phyloP scores from a whole-genome alignment of 768 basidiomycete genomes.

The Suillus placidus region DNA sequence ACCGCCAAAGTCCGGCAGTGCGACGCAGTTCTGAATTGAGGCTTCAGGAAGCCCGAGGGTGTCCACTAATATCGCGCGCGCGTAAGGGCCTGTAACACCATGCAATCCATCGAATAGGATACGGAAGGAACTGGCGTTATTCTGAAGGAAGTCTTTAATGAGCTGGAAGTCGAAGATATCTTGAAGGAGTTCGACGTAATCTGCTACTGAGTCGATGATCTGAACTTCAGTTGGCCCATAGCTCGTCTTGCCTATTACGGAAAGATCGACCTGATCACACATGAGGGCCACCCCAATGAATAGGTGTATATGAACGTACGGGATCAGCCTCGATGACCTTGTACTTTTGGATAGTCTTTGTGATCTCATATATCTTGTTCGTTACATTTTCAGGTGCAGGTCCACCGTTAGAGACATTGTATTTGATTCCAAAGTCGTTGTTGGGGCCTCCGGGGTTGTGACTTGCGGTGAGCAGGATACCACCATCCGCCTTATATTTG shows the following conservation, averaged over 20 bases:
- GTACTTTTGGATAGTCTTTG: slow-evolving; percentile 85
- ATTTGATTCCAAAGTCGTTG: slow-evolving; percentile 99
- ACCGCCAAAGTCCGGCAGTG: slow-evolving; percentile 95
- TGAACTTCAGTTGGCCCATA: slow-evolving; percentile 85
- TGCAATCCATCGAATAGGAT: slow-evolving; percentile 96
- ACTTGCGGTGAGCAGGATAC: slow-evolving; percentile 94
- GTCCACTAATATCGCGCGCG: slow-evolving; percentile 81
- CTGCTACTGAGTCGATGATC: slow-evolving; percentile 91
- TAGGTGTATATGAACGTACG: slow-evolving; percentile 48
- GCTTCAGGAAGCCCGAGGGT: slow-evolving; percentile 77
- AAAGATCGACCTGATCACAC: slow-evolving; percentile 70
- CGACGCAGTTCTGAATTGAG: slow-evolving; percentile 88
- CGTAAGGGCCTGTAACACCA: slow-evolving; percentile 98
- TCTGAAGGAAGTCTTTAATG: slow-evolving; percentile 85
- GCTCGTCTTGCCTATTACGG: slow-evolving; percentile 73
- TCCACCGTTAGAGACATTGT: slow-evolving; percentile 96
- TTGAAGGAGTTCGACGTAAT: slow-evolving; percentile 84
- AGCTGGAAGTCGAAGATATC: slow-evolving; percentile 92
- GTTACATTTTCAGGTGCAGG: slow-evolving; percentile 97
- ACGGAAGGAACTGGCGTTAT: slow-evolving; percentile 68
- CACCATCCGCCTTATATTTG: slow-evolving; percentile 94
- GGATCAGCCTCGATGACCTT: slow-evolving; percentile 78
- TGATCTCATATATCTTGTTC: slow-evolving; percentile 91
- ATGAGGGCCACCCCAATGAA: slow-evolving; percentile 8
- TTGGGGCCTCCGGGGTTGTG: slow-evolving; percentile 99